Base-by-base conservation (phyloP, 208 protist species). In the Crithidia mellificae region DNA sequence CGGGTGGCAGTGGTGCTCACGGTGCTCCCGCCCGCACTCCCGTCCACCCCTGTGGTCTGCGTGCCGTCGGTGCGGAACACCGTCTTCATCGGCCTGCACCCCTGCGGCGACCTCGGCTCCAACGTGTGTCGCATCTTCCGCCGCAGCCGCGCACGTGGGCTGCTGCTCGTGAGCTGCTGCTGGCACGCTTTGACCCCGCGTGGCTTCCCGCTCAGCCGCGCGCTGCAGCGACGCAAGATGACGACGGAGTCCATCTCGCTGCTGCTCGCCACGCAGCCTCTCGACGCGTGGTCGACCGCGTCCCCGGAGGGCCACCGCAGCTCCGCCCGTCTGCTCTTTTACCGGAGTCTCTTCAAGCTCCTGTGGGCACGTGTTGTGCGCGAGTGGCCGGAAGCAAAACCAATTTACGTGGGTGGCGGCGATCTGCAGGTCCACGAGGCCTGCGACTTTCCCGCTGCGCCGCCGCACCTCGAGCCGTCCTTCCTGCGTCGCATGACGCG, bases 101-200 rank as follows among this genome's bases (percentile, higher is more conserved):
- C 89, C 2, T 96, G 91, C 62, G 91, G 91, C 25, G 88, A 96
- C 64, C 77, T 96, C 32, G 91, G 91, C 25, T 82, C 89, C n/a
- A 89, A 82, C 27, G 76, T 93, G 22, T 95, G 88, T 64, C 83
- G 84, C 27, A 65, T 94, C 15, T 96, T 91, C 56, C 6, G 57
- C 6, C 22, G 69, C 58, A 85, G 70, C 49, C 22, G 53, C 4
- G 78, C 89, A 12, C 79, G 63, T 39, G 88, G 86, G 6, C 56
- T 96, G 57, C 74, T 94, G 65, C 84, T 96, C 11, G 91, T 96
- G 22, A 96, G 91, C 78, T 96, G 91, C 73, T 96, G 91, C 72
- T 96, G 91, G 91, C 87, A 96, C 55, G 80, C 87, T 0, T 64
- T 96, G 14, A 95, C 88, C 22, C 56, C 68, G 25, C 24, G 63